These are phyloP conservation scores for Jatropha podagrica DNA, from an alignment of 441 rosid species.

Conservation along the genomic window DNA sequence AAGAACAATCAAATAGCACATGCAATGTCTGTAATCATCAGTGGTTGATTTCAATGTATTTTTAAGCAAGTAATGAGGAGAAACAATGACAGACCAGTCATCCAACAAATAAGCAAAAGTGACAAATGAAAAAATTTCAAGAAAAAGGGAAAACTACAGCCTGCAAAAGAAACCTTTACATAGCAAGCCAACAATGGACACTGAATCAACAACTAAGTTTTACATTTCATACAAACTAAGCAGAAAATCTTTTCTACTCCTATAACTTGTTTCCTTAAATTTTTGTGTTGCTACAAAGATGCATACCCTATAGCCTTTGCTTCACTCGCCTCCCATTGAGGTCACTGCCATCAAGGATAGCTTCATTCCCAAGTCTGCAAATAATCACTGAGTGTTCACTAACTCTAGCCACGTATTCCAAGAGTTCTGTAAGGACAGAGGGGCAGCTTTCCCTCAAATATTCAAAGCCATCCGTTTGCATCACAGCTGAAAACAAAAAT, in stretches of 20 bases:
- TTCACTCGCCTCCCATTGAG: slow-evolving; percentile 81
- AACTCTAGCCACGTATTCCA: slow-evolving; percentile 34
- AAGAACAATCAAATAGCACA: neutral
- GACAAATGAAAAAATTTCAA: no score
- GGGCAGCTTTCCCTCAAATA: slow-evolving; percentile 80
- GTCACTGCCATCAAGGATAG: slow-evolving; percentile 73
- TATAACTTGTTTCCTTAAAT: slow-evolving; percentile 19
- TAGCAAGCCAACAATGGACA: slow-evolving; percentile 8
- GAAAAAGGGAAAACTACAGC: neutral
- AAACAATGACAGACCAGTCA: neutral
- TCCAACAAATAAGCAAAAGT: neutral
- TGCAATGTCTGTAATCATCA: neutral
- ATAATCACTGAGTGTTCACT: slow-evolving; percentile 55
- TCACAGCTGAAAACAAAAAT: slow-evolving; percentile 60
- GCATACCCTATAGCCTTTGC: slow-evolving; percentile 55
- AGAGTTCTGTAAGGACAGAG: slow-evolving; percentile 44
- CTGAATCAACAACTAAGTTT: neutral
- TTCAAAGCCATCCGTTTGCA: slow-evolving; percentile 88
- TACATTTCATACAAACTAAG: slow-evolving; percentile 5
- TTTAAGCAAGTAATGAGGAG: neutral
- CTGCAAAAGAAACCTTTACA: neutral
- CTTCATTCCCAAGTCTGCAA: slow-evolving; percentile 50
- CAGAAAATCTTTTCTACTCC: slow-evolving; percentile 31
- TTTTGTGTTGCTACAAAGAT: slow-evolving; percentile 17
- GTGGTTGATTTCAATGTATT: neutral